These are phyloP conservation scores for Cytauxzoon felis DNA, from an alignment of 169 alveolate genomes.

Conservation along the genomic window DNA sequence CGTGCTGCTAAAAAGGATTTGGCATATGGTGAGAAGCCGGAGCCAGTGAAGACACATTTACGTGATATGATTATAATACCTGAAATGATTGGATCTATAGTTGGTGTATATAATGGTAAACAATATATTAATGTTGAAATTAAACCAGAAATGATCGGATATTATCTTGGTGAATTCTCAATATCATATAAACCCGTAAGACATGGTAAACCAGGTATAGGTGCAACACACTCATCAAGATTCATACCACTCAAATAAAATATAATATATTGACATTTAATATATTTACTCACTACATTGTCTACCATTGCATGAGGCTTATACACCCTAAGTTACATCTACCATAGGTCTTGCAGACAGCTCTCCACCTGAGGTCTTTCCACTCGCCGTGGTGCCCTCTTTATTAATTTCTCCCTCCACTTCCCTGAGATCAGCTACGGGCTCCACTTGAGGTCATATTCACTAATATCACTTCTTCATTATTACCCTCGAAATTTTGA, in stretches of 20 bases:
- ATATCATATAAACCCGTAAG: conserved; percentile 97
- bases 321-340: too few species aligned
- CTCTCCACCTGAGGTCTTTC: too few species aligned
- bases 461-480: too few species aligned
- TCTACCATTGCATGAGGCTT: too few species aligned
- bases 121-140: conserved; percentile 95
- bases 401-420: too few species aligned
- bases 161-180: conserved; percentile 98
- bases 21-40: conserved; percentile 91
- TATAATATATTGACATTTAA: too few species aligned
- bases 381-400: too few species aligned
- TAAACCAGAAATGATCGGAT: conserved; percentile 99
- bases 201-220: conserved; percentile 99
- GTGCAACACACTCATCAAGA: conserved; percentile 94
- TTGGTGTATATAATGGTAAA: conserved; percentile 97
- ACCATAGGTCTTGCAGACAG: too few species aligned
- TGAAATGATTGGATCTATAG: conserved; percentile 96
- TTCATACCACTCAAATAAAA: conserved; percentile 87
- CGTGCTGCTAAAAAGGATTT: conserved; percentile 88
- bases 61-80: conserved; percentile 94
- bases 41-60: conserved; percentile 94
- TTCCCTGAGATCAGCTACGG: too few species aligned
- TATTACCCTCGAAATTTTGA: too few species aligned
- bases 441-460: too few species aligned
- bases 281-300: too few species aligned